Evolutionary conservation across 129 eudicot species (phyloP), one percentile per base, ranked within the genome.

Genomic region (Mikania micrantha): DNA sequence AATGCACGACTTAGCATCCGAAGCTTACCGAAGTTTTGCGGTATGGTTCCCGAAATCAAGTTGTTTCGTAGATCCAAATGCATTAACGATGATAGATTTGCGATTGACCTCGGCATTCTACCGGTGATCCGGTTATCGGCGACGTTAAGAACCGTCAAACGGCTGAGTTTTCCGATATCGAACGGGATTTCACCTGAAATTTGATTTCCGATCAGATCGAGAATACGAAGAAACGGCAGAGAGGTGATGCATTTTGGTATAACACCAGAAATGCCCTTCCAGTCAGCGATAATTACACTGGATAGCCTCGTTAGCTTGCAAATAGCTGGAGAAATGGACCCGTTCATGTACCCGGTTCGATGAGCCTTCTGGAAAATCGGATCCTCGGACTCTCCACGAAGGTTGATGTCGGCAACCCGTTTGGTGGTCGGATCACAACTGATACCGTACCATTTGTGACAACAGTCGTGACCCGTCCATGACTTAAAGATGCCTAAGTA

Each of bases 331-430:
- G 98, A 93, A 32, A 93, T 88, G 0, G 88, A 38, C 2, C 98
- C 96, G 50, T 83, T 88, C 98, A 93, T 93, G 72, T 78, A 82
- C 58, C 98, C 98, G 28, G 96, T 81, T 35, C 86, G 87, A 74
- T 60, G 89, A 0, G 90, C 82, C 45, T 72, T 80, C 7, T 80
- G 64, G 70, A 86, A 93, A 24, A 93, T 84, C 34, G 96, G 95
- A 40, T 93, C 98, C 68, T 93, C 96, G 15, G 96, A 88, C 60
- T 86, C 96, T 25, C 96, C 98, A 0, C 98, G 91, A 12, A 93
- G 91, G 75, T 81, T 88, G 44, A 91, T 93, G 47, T 85, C 99
- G 6, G 96, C 99, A 16, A 93, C 99, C 20, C 90, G 86, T 69
- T 67, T 83, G 0, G 77, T 79, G 4, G 25, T 64, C 47, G 90